Evolutionary conservation across 2,329 filamentous ascomycete genomes (phyloP).

Genomic region (Penicillium sp.): DNA sequence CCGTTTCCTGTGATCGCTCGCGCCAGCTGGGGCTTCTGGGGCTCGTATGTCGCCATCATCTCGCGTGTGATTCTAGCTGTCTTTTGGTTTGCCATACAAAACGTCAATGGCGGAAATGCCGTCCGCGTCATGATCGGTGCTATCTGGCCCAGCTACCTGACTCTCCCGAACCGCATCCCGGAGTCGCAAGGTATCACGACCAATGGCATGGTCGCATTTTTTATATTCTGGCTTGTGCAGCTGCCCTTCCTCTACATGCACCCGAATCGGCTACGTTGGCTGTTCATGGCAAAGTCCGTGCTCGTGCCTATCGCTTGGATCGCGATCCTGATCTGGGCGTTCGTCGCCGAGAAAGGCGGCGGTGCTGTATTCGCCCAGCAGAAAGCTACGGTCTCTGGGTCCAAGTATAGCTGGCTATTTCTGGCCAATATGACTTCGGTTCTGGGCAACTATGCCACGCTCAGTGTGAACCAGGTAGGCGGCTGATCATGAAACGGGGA

Average conservation of each 20-base stretch:
- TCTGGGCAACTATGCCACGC: conserved; percentile 52
- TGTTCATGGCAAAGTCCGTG: conserved; percentile 41
- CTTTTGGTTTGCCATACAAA: conserved; percentile 66
- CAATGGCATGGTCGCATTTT: conserved; percentile 45
- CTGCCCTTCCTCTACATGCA: conserved; percentile 47
- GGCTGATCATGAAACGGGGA: too few relatives aligned
- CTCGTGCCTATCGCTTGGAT: conserved; percentile 59
- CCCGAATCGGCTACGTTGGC: conserved; percentile 39
- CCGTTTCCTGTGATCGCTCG: conserved; percentile 58
- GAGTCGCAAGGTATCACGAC: conserved; percentile 47
- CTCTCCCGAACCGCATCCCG: conserved; percentile 40
- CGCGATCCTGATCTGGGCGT: conserved; percentile 62
- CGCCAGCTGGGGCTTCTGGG: conserved; percentile 58
- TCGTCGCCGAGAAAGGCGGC: conserved; percentile 53
- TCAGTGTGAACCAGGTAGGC: conserved; percentile 50
- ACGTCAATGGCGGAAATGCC: conserved; percentile 59
- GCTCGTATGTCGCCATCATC: conserved; percentile 55
- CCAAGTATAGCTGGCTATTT: conserved; percentile 55
- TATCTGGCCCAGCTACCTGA: conserved; percentile 48
- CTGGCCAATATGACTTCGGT: conserved; percentile 51
- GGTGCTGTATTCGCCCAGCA: conserved; percentile 47
- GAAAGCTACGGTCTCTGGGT: conserved; percentile 47
- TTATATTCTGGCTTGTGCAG: conserved; percentile 48
- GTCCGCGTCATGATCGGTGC: conserved; percentile 53
- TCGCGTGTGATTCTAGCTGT: conserved; percentile 54